Evolutionary conservation across 352 stramenopile genomes (phyloP).

Genomic region (Phytophthora uliginosa): DNA sequence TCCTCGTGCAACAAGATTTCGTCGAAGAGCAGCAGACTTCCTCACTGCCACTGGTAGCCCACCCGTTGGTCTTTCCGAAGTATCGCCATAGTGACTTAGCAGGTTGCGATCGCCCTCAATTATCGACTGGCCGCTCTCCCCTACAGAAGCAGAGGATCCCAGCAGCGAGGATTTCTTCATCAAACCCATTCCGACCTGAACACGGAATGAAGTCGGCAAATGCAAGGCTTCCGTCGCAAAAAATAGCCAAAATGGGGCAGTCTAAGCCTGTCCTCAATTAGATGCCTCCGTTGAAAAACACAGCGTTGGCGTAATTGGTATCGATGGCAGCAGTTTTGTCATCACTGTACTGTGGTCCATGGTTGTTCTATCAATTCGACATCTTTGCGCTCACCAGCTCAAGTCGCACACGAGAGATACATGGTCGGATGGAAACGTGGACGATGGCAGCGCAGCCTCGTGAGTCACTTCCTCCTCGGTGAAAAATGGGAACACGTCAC

Average conservation of each 20-base stretch:
- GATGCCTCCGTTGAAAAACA: background rate
- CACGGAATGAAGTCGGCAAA: background rate
- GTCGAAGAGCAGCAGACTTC: slow-evolving; percentile 33
- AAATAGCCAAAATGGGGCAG: slow-evolving; percentile 23
- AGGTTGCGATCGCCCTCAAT: slow-evolving; percentile 36
- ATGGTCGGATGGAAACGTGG: slow-evolving; percentile 83
- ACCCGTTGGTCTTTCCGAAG: background rate
- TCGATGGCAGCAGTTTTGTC: background rate
- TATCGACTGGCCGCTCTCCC: slow-evolving; percentile 17
- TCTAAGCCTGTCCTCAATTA: slow-evolving; percentile 13
- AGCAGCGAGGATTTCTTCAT: slow-evolving; percentile 37
- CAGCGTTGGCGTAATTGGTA: background rate
- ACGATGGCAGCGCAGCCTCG: slow-evolving; percentile 76
- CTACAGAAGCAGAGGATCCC: slow-evolving; percentile 23
- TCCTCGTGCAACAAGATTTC: slow-evolving; percentile 42
- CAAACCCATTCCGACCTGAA: slow-evolving; percentile 15
- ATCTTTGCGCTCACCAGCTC: slow-evolving; percentile 34
- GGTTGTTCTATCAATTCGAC: background rate
- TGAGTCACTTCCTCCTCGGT: slow-evolving; percentile 62
- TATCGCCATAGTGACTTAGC: slow-evolving; percentile 30
- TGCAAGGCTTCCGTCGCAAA: slow-evolving; percentile 10
- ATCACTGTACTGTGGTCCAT: background rate
- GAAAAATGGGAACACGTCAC: slow-evolving; percentile 73
- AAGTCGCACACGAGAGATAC: slow-evolving; percentile 83
- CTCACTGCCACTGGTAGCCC: background rate